Percentiles rank a stretch among this genome's conserved stretches.
These are phyloP conservation scores for Nadsonia starkeyi-henricii DNA, from an alignment of 1,139 yeast species.

Conservation along the genomic window DNA sequence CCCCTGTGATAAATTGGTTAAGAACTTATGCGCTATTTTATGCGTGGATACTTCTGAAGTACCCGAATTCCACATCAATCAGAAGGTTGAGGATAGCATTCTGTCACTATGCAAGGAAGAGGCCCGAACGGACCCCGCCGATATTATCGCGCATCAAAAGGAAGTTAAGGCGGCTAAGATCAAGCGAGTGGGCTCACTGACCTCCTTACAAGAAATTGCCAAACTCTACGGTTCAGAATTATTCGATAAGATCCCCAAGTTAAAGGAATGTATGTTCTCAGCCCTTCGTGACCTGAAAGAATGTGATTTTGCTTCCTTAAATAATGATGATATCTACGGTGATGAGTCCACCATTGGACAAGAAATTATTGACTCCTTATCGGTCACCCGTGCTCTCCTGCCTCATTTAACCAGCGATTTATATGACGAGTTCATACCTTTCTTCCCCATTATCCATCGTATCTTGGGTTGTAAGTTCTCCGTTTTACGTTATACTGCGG, in stretches of 20 bases:
- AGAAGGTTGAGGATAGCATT: constrained; percentile 40
- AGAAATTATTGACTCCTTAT: constrained; percentile 71
- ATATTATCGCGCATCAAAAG: constrained; percentile 46
- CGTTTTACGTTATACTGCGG: constrained; percentile 79
- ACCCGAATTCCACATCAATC: constrained; percentile 75
- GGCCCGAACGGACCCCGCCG: constrained; percentile 52
- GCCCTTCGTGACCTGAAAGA: constrained; percentile 33
- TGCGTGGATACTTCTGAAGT: constrained; percentile 95
- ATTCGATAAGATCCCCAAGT: constrained; percentile 52
- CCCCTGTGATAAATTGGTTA: constrained; percentile 78
- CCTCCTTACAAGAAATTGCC: constrained; percentile 44
- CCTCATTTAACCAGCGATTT: constrained; percentile 44
- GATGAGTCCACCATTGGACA: constrained; percentile 52
- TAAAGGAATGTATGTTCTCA: constrained; percentile 52
- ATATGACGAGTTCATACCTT: constrained; percentile 34
- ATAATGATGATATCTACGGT: constrained; percentile 27
- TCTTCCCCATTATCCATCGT: constrained; percentile 37
- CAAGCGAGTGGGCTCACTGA: constrained; percentile 72
- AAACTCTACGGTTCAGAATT: constrained; percentile 37
- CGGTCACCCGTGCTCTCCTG: constrained; percentile 61
- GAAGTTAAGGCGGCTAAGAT: constrained; percentile 61
- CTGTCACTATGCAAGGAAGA: constrained; percentile 75
- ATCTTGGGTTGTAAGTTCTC: constrained; percentile 61
- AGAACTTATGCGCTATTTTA: constrained; percentile 80
- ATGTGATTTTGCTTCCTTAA: constrained; percentile 17